These are phyloP conservation scores for Straminergon stramineum DNA, from an alignment of 225 moss, liverwort and hornwort genomes.

Conservation along the genomic window DNA sequence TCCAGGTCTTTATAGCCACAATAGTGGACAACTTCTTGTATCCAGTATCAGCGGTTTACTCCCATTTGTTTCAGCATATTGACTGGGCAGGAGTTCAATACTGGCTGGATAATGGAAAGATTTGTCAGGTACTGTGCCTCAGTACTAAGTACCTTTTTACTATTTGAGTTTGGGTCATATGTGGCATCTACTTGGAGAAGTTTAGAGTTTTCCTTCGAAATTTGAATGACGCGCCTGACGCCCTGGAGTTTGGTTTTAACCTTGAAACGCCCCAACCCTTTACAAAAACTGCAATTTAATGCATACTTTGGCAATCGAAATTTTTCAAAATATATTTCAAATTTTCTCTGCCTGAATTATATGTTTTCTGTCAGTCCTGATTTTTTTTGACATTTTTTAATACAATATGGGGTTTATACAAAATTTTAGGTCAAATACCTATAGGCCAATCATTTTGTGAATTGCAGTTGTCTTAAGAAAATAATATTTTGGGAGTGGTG, in stretches of 20 bases:
- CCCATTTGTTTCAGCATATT: background rate
- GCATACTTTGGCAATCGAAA: background rate
- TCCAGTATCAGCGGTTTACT: background rate
- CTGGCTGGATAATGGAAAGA: background rate
- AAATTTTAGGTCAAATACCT: background rate
- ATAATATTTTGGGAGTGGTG: background rate
- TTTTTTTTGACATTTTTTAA: background rate
- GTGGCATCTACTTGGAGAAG: background rate
- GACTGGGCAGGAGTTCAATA: slow-evolving; percentile 4
- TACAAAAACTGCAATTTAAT: background rate
- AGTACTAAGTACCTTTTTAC: background rate
- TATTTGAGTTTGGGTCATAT: background rate
- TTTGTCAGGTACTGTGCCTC: background rate
- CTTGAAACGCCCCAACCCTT: background rate
- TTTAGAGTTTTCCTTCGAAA: background rate
- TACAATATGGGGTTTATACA: background rate
- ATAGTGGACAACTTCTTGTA: slow-evolving; percentile 7
- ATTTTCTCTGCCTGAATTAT: background rate
- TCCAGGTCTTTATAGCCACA: slow-evolving; percentile 1
- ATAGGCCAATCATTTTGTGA: background rate
- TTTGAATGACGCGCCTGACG: background rate
- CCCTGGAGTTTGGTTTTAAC: background rate
- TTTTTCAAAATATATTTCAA: background rate
- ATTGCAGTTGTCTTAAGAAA: background rate
- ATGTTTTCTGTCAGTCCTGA: background rate